Evolutionary conservation across 1,139 yeast species (phyloP).

Genomic region (Debaryomyces coudertii): DNA sequence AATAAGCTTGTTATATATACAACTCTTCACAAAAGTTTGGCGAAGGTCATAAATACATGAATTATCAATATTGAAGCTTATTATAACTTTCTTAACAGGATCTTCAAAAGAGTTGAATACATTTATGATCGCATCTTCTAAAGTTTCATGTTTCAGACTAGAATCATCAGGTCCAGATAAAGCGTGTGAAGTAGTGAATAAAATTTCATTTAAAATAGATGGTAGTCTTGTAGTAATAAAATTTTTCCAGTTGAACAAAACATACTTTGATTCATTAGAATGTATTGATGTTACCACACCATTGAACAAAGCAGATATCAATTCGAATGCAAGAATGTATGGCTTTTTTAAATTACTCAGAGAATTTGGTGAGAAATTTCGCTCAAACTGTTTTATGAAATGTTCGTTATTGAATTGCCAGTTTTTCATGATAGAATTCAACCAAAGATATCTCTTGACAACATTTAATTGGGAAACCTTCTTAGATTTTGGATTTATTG

Average conservation of each 20-base stretch:
- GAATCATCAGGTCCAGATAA: background rate
- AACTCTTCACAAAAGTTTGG: slow-evolving; percentile 57
- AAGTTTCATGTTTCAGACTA: slow-evolving; percentile 19
- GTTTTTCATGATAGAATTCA: slow-evolving; percentile 28
- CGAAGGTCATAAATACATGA: slow-evolving; percentile 48
- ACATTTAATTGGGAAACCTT: slow-evolving; percentile 12
- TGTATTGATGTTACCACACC: slow-evolving; percentile 22
- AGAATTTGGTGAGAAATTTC: slow-evolving; percentile 15
- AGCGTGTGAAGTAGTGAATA: slow-evolving; percentile 12
- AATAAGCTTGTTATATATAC: slow-evolving; percentile 41
- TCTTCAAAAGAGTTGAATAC: slow-evolving; percentile 22
- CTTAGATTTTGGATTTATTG: slow-evolving; percentile 11
- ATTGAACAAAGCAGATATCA: slow-evolving; percentile 25
- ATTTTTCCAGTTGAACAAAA: slow-evolving; percentile 38
- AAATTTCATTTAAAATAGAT: slow-evolving; percentile 21
- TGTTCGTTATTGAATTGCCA: slow-evolving; percentile 27
- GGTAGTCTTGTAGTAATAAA: slow-evolving; percentile 39
- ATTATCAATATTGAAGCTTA: slow-evolving; percentile 14
- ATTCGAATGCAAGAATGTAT: slow-evolving; percentile 22
- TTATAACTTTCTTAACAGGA: slow-evolving; percentile 12
- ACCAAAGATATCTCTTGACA: slow-evolving; percentile 36
- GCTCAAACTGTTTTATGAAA: slow-evolving; percentile 17
- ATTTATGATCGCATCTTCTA: slow-evolving; percentile 20
- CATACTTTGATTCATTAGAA: slow-evolving; percentile 25
- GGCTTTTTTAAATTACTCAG: slow-evolving; percentile 17